phyloP scores from a whole-genome alignment of 257 asterid species.

The Petunia secreta region DNA sequence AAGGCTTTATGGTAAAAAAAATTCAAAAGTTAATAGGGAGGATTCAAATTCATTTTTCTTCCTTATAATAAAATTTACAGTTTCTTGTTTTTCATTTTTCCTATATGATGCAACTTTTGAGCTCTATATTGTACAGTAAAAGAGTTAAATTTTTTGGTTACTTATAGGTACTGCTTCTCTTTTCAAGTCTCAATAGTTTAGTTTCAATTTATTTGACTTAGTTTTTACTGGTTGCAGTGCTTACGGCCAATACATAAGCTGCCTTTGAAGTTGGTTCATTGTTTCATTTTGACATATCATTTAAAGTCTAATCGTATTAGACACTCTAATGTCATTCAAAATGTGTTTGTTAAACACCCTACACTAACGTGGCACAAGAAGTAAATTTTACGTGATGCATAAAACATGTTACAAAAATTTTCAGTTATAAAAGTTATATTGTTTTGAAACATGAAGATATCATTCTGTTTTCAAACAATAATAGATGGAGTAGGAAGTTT shows the following conservation, averaged over 20 bases:
- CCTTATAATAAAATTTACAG: conserved; percentile 14
- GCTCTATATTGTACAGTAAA: conserved; percentile 25
- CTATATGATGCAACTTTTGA: conserved; percentile 7
- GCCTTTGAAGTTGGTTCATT: not conserved
- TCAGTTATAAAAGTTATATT: too few species aligned
- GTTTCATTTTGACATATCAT: not conserved
- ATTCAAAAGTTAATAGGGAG: not conserved
- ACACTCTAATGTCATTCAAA: too few species aligned
- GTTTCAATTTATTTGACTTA: too few species aligned
- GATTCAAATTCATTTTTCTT: not conserved
- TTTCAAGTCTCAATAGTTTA: not conserved
- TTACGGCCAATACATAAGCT: too few species aligned
- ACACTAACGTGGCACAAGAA: too few species aligned
- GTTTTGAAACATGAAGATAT: too few species aligned
- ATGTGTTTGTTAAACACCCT: too few species aligned
- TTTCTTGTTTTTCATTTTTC: not conserved
- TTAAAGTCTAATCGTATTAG: too few species aligned
- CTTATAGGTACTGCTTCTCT: not conserved
- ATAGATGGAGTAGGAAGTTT: not conserved
- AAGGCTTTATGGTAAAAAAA: not conserved
- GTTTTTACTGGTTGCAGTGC: too few species aligned
- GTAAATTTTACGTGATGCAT: too few species aligned
- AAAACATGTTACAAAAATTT: too few species aligned
- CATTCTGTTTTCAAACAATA: not conserved
- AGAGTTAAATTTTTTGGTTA: conserved; percentile 5